These are phyloP conservation scores for Skeletonema grethae DNA, from an alignment of 108 stramenopile genomes.

Conservation along the genomic window DNA sequence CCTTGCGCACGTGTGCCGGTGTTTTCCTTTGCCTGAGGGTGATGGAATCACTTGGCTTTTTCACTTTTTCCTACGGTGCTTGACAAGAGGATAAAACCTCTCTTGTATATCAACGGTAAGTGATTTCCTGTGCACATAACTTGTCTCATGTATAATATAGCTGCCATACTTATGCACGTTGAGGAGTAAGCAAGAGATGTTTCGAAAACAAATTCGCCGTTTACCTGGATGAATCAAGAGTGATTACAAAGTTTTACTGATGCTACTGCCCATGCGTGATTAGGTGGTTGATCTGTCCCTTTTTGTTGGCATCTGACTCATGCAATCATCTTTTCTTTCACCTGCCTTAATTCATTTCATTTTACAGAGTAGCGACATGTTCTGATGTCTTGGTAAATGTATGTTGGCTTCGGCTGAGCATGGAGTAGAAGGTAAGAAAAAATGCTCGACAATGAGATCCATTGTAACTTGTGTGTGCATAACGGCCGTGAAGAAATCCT, in stretches of 20 bases:
- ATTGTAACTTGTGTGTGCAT: background rate
- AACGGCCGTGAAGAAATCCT: constrained; percentile 33
- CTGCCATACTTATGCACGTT: background rate
- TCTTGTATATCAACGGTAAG: background rate
- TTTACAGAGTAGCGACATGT: background rate
- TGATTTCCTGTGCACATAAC: background rate
- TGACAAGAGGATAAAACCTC: background rate
- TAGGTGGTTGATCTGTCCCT: no score
- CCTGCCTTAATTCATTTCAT: background rate
- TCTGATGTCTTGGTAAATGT: background rate
- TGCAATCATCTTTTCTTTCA: background rate
- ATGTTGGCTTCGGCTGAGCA: background rate
- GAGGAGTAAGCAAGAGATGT: constrained; percentile 28
- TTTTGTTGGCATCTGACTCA: background rate
- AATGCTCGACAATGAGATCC: background rate
- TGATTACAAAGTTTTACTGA: constrained; percentile 36
- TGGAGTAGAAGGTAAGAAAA: constrained; percentile 14
- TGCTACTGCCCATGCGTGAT: constrained; percentile 20
- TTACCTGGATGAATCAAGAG: constrained; percentile 39
- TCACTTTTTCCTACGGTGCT: background rate
- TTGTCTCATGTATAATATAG: background rate
- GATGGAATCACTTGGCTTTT: constrained; percentile 1
- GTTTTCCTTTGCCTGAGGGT: background rate
- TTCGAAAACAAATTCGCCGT: constrained; percentile 45
- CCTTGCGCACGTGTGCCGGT: constrained; percentile 72